Evolutionary conservation across 345 rosid species (phyloP).

Genomic region (Trapa incisa): DNA sequence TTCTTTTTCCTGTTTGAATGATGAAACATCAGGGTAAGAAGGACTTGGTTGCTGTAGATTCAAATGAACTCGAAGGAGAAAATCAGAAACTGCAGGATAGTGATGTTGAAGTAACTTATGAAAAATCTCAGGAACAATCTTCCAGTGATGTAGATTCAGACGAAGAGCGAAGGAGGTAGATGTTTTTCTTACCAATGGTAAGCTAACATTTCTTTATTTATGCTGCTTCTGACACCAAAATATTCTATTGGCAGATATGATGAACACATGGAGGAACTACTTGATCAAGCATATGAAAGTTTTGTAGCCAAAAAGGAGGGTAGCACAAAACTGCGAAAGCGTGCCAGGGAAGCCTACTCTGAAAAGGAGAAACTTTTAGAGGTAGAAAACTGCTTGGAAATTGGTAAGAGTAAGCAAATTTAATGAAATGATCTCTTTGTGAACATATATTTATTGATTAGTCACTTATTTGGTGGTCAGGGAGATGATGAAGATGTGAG

Average conservation of each 20-base stretch:
- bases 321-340: conserved; percentile 67
- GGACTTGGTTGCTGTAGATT: conserved; percentile 65
- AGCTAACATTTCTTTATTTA: not conserved
- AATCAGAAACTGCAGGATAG: conserved; percentile 26
- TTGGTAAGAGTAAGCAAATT: not conserved
- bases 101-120: conserved; percentile 38
- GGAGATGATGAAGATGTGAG: conserved; percentile 35
- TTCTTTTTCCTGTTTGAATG: not conserved
- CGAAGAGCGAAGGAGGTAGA: conserved; percentile 60
- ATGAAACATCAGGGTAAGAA: conserved; percentile 54
- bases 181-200: conserved; percentile 1
- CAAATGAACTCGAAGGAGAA: conserved; percentile 41
- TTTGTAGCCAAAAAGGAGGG: conserved; percentile 57
- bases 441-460: not conserved
- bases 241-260: conserved; percentile 41
- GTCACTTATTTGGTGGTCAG: conserved; percentile 22
- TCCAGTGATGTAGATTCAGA: conserved; percentile 69
- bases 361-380: conserved; percentile 42
- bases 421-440: not conserved
- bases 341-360: conserved; percentile 56
- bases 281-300: conserved; percentile 67
- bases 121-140: conserved; percentile 27
- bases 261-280: conserved; percentile 61
- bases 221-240: not conserved
- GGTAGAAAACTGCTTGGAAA: conserved; percentile 23